These are phyloP conservation scores for Fusarium sp. DNA, from an alignment of 2,329 filamentous ascomycete genomes.

Conservation along the genomic window DNA sequence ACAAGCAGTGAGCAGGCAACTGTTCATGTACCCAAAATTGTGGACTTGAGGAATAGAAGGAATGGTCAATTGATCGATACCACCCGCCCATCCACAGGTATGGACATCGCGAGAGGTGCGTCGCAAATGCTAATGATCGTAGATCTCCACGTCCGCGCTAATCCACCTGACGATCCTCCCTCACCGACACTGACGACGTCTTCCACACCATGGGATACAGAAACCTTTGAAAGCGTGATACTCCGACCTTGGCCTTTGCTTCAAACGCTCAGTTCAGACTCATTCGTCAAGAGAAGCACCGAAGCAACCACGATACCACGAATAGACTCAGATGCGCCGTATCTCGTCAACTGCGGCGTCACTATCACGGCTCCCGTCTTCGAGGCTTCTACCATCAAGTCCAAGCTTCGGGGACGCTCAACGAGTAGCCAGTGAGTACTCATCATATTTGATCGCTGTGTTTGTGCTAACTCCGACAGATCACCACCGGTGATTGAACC, in stretches of 20 bases:
- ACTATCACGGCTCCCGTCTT: conserved; percentile 20
- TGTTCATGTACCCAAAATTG: not conserved
- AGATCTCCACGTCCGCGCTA: not conserved
- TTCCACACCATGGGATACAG: conserved; percentile 1
- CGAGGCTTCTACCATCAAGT: conserved; percentile 6
- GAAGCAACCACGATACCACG: conserved; percentile 23
- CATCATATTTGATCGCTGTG: rapidly evolving
- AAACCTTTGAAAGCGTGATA: conserved; percentile 1
- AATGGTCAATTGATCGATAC: conserved; percentile 1
- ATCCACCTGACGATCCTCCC: not conserved
- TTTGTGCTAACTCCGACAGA: conserved; percentile 1
- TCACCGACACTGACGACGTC: conserved; percentile 3
- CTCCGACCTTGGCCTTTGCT: conserved; percentile 25
- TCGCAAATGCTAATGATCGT: not conserved
- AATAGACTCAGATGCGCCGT: conserved; percentile 4
- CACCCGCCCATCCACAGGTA: conserved; percentile 3
- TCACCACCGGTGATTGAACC: not conserved
- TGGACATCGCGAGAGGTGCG: rapidly evolving
- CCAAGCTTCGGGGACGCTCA: not conserved
- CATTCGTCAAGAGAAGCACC: conserved; percentile 34
- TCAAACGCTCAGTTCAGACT: conserved; percentile 31
- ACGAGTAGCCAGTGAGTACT: conserved; percentile 14
- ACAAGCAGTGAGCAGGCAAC: conserved; percentile 4
- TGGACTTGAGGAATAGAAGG: not conserved
- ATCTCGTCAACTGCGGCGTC: conserved; percentile 32